phyloP scores from a whole-genome alignment of 1,284 basidiomycete genomes.

The Tilletia horrida region DNA sequence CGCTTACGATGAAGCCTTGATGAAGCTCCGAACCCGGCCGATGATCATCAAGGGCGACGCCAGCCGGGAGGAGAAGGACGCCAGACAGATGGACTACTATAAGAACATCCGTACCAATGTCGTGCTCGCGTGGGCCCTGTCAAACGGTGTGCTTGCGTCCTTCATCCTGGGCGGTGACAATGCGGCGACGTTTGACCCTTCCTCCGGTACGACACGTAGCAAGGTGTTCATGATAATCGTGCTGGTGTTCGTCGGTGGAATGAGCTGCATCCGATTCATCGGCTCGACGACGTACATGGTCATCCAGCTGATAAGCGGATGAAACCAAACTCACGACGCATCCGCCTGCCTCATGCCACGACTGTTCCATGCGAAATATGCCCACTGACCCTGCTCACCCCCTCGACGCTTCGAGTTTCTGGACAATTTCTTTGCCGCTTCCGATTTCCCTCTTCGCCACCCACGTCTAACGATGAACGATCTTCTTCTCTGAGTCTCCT shows the following conservation, averaged over 20 bases:
- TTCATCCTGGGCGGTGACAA: conserved; percentile 45
- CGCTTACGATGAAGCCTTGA: conserved; percentile 82
- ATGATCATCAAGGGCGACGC: conserved; percentile 54
- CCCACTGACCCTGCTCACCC: background rate
- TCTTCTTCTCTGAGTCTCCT: background rate
- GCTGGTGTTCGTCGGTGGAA: conserved; percentile 48
- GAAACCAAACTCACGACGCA: background rate
- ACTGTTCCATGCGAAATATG: background rate
- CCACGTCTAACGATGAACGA: background rate
- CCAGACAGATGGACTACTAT: conserved; percentile 55
- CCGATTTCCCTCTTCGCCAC: background rate
- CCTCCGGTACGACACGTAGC: conserved; percentile 34
- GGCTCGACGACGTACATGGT: conserved; percentile 45
- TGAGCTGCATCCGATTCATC: conserved; percentile 47
- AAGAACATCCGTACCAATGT: conserved; percentile 82
- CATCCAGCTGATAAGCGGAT: conserved; percentile 36
- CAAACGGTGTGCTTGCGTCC: conserved; percentile 61
- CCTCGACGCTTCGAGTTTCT: background rate
- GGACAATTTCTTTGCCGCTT: background rate
- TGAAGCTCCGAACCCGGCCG: conserved; percentile 70
- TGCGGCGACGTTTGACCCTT: conserved; percentile 34
- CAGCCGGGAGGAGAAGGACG: conserved; percentile 46
- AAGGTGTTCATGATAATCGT: conserved; percentile 52
- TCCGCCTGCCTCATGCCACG: background rate
- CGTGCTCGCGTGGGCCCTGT: conserved; percentile 76